Evolutionary conservation across 1,284 basidiomycete genomes (phyloP), one percentile per base, ranked within the genome.

Genomic region (Heliocybe sulcata): DNA sequence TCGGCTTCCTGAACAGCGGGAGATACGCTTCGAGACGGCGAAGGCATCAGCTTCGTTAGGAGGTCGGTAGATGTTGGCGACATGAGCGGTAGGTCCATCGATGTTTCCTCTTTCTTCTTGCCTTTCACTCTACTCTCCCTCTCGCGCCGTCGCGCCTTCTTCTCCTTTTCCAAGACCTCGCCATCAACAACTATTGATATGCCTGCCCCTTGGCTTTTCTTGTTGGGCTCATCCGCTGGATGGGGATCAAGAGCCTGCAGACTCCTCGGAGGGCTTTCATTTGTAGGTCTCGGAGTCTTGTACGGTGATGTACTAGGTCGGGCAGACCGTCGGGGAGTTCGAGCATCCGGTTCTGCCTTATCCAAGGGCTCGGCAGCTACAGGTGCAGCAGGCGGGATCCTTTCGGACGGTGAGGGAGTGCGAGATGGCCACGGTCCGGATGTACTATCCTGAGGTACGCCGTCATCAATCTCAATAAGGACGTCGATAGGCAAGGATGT

Each of bases 41-140:
- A n/a, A 42, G 38, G 38, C 38, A 69, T 59, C 11, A 73, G 57
- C 55, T 66, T 66, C 16, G 64, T 58, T 29, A 74, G 64, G 33
- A 70, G 60, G 20, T 59, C 60, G 14, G 64, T 59, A 51, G 76
- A 73, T 12, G 64, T 61, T 4, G 72, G 72, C 23, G 74, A 75
- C 31, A 74, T 59, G 25, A 71, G 70, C 20, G 64, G 59, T 25
- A 71, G 59, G 27, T 57, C 48, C 56, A 51, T 45, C 53, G 53
- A 33, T 20, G 51, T 22, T 31, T 38, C 31, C n/a, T 59, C 31
- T 42, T 57, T 47, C 20, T 31, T 47, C 57, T 57, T 35, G 26
- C 47, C 35, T 51, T 52, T 49, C 49, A 26, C 48, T 54, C 31
- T 47, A 27, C 51, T 49, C 47, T 29, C 47, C 47, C 27, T 49